A percentile compares a stretch with the other conserved stretches of the same genome.
Evolutionary conservation across 305 asterid genomes (phyloP).

Genomic region (Lippia alba): DNA sequence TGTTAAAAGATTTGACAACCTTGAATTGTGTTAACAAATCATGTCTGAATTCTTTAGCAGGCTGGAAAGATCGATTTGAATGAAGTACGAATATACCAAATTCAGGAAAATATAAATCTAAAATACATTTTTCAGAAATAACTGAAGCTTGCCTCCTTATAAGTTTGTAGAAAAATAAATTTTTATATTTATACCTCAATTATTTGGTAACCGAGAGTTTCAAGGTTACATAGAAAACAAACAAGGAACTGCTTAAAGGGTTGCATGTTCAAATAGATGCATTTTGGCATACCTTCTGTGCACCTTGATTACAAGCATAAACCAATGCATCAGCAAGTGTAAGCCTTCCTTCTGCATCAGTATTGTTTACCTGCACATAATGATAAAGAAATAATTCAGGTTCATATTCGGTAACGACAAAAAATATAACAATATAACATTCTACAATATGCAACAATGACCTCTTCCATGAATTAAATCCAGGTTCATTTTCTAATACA

Average conservation of each 20-base stretch:
- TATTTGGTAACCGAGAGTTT: too few species aligned
- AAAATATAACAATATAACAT: too few species aligned
- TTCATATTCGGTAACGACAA: not conserved
- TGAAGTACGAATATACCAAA: too few species aligned
- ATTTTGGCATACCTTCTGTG: constrained; percentile 67
- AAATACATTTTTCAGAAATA: too few species aligned
- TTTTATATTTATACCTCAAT: too few species aligned
- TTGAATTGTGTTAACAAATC: too few species aligned
- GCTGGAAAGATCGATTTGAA: not conserved
- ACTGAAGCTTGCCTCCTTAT: too few species aligned
- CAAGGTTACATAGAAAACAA: not conserved
- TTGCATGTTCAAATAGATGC: constrained; percentile 5
- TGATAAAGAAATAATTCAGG: not conserved
- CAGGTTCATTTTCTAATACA: constrained; percentile 4
- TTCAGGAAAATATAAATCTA: too few species aligned
- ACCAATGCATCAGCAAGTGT: constrained; percentile 98
- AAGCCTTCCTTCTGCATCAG: constrained; percentile 98
- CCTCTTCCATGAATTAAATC: constrained; percentile 1
- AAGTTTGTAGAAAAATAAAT: too few species aligned
- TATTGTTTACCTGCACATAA: constrained; percentile 75
- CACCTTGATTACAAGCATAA: constrained; percentile 97
- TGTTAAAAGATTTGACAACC: not conserved
- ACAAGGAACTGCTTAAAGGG: not conserved
- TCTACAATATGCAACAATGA: not conserved
- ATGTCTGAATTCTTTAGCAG: too few species aligned